Evolutionary conservation across 768 basidiomycete species (phyloP), one percentile per base, ranked within the genome.

Genomic region (Lentinula raphanica): DNA sequence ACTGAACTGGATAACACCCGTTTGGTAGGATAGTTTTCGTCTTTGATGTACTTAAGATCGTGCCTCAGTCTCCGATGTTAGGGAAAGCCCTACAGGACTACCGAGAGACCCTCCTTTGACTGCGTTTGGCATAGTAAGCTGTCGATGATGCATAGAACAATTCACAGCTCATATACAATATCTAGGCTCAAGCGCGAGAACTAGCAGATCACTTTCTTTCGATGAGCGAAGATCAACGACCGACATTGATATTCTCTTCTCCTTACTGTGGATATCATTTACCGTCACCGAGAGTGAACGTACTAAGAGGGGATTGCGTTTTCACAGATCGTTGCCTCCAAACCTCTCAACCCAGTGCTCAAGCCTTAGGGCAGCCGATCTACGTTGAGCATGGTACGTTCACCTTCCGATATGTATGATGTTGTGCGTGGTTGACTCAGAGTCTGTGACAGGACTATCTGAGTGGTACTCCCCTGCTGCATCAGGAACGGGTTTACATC

Each of bases 321-420:
- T 25, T 25, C 32, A 35, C 63, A 92, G 90, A 94, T 72, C 88
- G 92, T n/a, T 94, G 92, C 68, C 74, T 94, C 23, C 92, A 94
- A 67, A 94, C 92, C 0, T 72, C 86, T 1, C 74, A 79, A 31
- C 91, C 92, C 2, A 72, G 79, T 2, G 81, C 92, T 15, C 68
- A 73, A 38, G 80, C 82, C 0, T 76, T 94, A 19, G 72, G 75
- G 13, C 60, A 92, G 3, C 90, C 92, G 0, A 80, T 94, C 53
- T 87, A 81, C 61, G 80, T 88, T 13, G 92, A 94, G 64, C 91
- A 92, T 63, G 92, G 92, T 84, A 60, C 51, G 72, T 63, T 31
- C 49, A 54, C 45, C 45, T 5, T 46, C 48, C 4, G 35, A 27
- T 12, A 40, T 36, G 15, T 9, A 35, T 49, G n/a, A 25, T 38